Percentiles rank a stretch among this genome's conserved stretches.
Conservation (phyloP, 2,329 filamentous ascomycete genomes). For the Colletotrichum phormii region DNA sequence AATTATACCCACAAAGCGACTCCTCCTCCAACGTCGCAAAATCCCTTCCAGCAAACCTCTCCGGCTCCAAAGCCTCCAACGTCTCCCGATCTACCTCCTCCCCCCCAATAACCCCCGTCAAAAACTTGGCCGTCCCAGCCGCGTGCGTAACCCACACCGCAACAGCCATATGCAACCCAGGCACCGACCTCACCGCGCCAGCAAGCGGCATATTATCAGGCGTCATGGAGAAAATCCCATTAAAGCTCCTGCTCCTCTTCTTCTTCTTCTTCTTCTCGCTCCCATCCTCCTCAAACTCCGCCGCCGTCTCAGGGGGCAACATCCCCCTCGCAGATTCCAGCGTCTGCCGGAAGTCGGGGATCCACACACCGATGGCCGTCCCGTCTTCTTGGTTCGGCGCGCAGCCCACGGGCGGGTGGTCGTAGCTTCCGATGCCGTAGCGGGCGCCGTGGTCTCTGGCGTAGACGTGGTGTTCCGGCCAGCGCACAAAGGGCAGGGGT, state of each 20-base stretch:
- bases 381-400: neutral
- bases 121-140: constrained; percentile 13
- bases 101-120: neutral
- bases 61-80: neutral
- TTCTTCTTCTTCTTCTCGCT: no score
- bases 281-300: neutral
- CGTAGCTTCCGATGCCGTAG: constrained; percentile 23
- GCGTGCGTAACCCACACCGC: constrained; percentile 24
- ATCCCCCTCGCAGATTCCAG: neutral
- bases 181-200: constrained; percentile 19
- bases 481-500: constrained; percentile 15
- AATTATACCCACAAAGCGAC: constrained; percentile 14
- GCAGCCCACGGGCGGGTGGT: constrained; percentile 14
- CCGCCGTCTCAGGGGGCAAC: neutral
- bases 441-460: constrained; percentile 9
- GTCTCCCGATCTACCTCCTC: neutral
- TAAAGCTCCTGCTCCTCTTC: constrained; percentile 13
- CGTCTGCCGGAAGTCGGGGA: constrained; percentile 4
- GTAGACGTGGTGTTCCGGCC: constrained; percentile 30
- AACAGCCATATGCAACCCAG: constrained; percentile 15
- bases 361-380: constrained; percentile 18
- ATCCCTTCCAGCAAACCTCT: constrained; percentile 6
- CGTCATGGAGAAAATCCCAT: constrained; percentile 29
- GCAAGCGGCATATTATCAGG: constrained; percentile 40
- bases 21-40: neutral